Conservation (phyloP, 306 rosid genomes). For the Lotus japonicus region DNA sequence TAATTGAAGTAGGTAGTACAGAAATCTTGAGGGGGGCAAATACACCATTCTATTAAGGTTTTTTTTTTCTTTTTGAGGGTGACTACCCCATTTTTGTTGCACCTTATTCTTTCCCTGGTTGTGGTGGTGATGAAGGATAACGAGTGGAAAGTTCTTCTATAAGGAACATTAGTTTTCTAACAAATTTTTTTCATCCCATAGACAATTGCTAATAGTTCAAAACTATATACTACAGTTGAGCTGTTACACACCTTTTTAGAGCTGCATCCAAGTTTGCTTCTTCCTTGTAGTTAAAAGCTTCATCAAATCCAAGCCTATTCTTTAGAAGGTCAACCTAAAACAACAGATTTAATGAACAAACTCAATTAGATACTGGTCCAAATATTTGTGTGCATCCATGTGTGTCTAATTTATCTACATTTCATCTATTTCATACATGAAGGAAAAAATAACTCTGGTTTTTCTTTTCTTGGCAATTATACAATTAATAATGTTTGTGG, state of each 20-base stretch:
- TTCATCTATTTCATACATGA: not conserved
- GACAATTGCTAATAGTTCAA: not conserved
- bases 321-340: conserved; percentile 41
- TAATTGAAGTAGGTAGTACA: no score
- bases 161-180: no score
- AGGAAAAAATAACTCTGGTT: not conserved
- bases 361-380: not conserved
- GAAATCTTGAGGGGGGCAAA: no score
- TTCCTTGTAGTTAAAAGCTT: conserved; percentile 50
- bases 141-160: no score
- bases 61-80: no score
- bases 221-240: not conserved
- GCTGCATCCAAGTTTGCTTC: conserved; percentile 34
- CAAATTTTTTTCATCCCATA: not conserved
- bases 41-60: no score
- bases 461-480: not conserved
- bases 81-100: no score
- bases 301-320: conserved; percentile 36
- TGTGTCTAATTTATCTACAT: not conserved
- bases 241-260: conserved; percentile 26
- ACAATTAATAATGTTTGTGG: not conserved
- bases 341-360: not conserved
- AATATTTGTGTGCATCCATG: not conserved
- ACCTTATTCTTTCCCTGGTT: no score
- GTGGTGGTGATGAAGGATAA: no score